These are phyloP conservation scores for Saccharomycopsis microspora DNA, from an alignment of 805 yeast species.

Conservation along the genomic window DNA sequence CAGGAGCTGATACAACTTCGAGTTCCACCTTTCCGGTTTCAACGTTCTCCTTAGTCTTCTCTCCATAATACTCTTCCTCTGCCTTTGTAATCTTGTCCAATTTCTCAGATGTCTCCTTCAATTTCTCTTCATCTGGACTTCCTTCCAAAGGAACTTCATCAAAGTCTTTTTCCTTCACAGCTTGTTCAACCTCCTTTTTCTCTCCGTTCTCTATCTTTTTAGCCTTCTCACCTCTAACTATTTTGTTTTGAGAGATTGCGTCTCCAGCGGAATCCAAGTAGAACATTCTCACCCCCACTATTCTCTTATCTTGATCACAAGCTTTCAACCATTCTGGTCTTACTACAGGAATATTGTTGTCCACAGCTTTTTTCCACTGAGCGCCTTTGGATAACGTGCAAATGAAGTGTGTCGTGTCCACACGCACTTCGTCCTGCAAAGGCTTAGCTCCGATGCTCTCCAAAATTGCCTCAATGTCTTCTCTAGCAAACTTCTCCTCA, in stretches of 20 bases:
- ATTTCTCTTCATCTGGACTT: conserved; percentile 1
- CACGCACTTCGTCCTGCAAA: conserved; percentile 57
- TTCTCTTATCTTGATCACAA: conserved; percentile 85
- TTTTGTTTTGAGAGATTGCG: conserved; percentile 6
- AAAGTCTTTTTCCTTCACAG: conserved; percentile 3
- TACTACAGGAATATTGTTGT: conserved; percentile 82
- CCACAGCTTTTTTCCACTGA: conserved; percentile 70
- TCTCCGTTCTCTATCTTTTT: neutral
- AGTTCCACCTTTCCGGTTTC: too few species aligned
- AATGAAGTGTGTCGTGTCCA: conserved; percentile 93
- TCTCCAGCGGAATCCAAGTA: conserved; percentile 26
- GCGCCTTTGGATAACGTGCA: conserved; percentile 60
- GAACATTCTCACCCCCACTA: conserved; percentile 87
- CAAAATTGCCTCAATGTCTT: conserved; percentile 54
- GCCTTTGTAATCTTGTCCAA: neutral
- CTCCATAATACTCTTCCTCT: neutral
- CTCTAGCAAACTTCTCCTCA: conserved; percentile 32
- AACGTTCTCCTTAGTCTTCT: too few species aligned
- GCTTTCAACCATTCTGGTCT: conserved; percentile 97
- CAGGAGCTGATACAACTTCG: too few species aligned
- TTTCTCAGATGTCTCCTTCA: conserved; percentile 3
- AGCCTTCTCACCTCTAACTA: neutral
- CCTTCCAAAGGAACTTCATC: conserved; percentile 14
- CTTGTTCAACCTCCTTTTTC: neutral
- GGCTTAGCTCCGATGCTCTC: conserved; percentile 74